Evolutionary conservation across 345 rosid species (phyloP).

Genomic region (Hibiscus mutabilis): DNA sequence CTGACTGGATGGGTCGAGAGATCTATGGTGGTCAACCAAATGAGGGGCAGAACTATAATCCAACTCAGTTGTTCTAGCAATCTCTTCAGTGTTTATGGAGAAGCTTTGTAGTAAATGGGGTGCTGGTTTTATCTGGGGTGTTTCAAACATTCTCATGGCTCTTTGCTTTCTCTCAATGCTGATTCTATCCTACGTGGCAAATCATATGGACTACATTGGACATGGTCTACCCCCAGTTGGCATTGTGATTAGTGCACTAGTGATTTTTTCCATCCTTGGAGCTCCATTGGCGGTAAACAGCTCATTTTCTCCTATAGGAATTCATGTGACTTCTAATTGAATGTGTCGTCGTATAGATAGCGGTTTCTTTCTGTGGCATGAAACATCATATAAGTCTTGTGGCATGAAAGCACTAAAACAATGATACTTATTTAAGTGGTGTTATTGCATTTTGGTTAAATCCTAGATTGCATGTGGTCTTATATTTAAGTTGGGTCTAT

Average conservation of each 20-base stretch:
- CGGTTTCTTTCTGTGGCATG: neutral
- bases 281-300: constrained; percentile 80
- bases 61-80: constrained; percentile 79
- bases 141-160: constrained; percentile 78
- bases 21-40: constrained; percentile 83
- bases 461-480: no score
- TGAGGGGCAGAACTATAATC: constrained; percentile 49
- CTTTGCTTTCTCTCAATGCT: constrained; percentile 86
- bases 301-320: constrained; percentile 8
- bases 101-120: constrained; percentile 94
- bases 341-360: neutral
- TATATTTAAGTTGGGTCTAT: no score
- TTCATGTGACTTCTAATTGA: neutral
- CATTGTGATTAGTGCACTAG: constrained; percentile 55
- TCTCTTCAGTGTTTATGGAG: constrained; percentile 92
- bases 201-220: constrained; percentile 47
- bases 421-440: no score
- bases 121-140: constrained; percentile 92
- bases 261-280: constrained; percentile 70
- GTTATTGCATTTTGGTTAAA: no score
- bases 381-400: neutral
- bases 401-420: neutral
- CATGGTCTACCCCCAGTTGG: constrained; percentile 58
- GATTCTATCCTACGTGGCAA: constrained; percentile 49
- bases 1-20: constrained; percentile 99